Evolutionary conservation across 805 yeast species (phyloP).

Genomic region (Metschnikowia similis): DNA sequence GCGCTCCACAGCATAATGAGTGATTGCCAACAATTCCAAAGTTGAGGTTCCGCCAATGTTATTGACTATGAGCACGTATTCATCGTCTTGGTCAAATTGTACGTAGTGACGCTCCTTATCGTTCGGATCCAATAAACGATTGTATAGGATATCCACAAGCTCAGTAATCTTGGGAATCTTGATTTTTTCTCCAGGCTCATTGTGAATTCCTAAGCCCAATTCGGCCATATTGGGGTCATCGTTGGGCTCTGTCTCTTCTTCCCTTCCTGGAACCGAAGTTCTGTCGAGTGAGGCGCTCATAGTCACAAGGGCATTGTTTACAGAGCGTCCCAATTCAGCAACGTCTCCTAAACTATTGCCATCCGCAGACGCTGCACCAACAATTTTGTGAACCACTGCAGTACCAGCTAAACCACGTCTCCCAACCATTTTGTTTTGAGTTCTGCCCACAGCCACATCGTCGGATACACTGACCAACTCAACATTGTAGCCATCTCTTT

Average conservation of each 20-base stretch:
- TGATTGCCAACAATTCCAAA: conserved; percentile 71
- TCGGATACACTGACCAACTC: conserved; percentile 80
- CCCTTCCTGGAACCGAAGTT: conserved; percentile 82
- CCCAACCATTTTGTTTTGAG: conserved; percentile 88
- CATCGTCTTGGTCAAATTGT: conserved; percentile 58
- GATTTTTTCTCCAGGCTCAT: conserved; percentile 80
- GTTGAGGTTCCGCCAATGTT: conserved; percentile 88
- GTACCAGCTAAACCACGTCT: conserved; percentile 95
- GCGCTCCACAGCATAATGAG: conserved; percentile 51
- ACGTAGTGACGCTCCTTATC: conserved; percentile 84
- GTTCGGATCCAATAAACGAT: conserved; percentile 53
- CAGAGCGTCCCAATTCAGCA: conserved; percentile 52
- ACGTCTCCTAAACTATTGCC: conserved; percentile 46
- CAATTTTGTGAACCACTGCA: conserved; percentile 74
- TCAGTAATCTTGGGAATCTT: conserved; percentile 71
- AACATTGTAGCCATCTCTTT: conserved; percentile 66
- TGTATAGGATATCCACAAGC: conserved; percentile 52
- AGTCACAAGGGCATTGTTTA: conserved; percentile 69
- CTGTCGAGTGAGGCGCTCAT: conserved; percentile 88
- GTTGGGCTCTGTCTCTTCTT: conserved; percentile 43
- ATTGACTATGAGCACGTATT: conserved; percentile 68
- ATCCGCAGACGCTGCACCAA: conserved; percentile 65
- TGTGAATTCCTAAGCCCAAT: conserved; percentile 93
- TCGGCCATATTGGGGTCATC: conserved; percentile 62
- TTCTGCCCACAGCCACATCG: conserved; percentile 91